Evolutionary conservation across 1,139 yeast species (phyloP), one percentile per base, ranked within the genome.

Genomic region (Candida albicans): DNA sequence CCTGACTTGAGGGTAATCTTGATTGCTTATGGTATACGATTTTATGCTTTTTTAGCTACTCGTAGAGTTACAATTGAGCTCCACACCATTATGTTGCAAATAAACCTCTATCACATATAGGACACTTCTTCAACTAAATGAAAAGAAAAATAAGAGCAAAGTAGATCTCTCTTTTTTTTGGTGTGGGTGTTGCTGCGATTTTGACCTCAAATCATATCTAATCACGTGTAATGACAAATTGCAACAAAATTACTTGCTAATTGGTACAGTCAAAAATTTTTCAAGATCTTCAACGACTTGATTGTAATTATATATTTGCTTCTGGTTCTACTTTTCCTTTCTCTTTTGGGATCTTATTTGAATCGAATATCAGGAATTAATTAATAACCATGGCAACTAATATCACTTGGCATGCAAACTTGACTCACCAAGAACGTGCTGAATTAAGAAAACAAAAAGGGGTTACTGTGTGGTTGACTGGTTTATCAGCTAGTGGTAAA

Each of bases 361-460:
- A 8, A 12, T 13, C 8, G 26, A 13, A 13, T 27, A 27, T n/a
- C 12, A 33, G 15, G 28, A 34, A n/a, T 2, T 18, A 11, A 34
- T 5, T 2, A 8, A 24, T 18, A 18, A 59, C 33, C 41, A 91
- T 90, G 97, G 95, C 96, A 57, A 84, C 96, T 42, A 91, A 91
- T 61, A 89, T 91, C 65, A 89, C 96, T 53, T 91, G 98, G 97
- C 98, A 91, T 69, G 82, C 81, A 52, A 93, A 95, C 60, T 75
- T 91, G 56, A 84, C 95, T 28, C 90, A 86, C 65, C 81, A 75
- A 18, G 96, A 91, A 68, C 85, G 98, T 58, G 66, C 79, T 39
- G 67, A 63, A 25, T 70, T 87, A 47, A 81, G 89, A 52, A 82
- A 84, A 50, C 97, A 91, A 70, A 77, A 77, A 50, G 98, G 98